Percentiles rank a stretch among this genome's conserved stretches.
phyloP scores from a whole-genome alignment of 345 rosid species.

The Eucalyptus lansdowneana region DNA sequence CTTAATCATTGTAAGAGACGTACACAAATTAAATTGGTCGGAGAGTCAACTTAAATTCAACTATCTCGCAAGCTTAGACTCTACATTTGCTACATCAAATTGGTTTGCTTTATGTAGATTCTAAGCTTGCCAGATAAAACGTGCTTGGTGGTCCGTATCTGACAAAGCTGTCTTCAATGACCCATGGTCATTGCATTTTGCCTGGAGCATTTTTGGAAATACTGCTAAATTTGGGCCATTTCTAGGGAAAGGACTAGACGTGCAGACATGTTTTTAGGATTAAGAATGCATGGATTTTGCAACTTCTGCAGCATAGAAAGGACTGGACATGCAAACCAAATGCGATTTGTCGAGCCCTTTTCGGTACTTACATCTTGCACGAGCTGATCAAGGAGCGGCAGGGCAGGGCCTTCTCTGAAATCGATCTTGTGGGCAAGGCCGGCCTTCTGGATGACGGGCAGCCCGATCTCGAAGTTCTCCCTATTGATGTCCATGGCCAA shows the following conservation, averaged over 20 bases:
- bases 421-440: conserved; percentile 95
- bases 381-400: conserved; percentile 81
- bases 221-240: neutral
- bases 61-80: neutral
- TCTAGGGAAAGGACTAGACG: neutral
- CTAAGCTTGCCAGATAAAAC: neutral
- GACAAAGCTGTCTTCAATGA: neutral
- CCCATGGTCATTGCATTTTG: neutral
- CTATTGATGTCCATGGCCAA: conserved; percentile 90
- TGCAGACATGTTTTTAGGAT: neutral
- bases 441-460: conserved; percentile 82
- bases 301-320: neutral
- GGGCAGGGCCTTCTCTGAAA: conserved; percentile 94
- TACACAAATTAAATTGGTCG: neutral
- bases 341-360: neutral
- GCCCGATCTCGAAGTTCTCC: conserved; percentile 87
- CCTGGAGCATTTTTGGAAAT: neutral
- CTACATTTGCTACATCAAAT: neutral
- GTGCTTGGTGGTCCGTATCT: neutral
- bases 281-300: neutral
- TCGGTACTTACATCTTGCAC: conserved; percentile 58
- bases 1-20: neutral
- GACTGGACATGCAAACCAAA: no score
- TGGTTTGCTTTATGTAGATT: neutral
- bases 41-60: neutral